Percentiles rank a stretch among this genome's conserved stretches.
Evolutionary conservation across 768 basidiomycete species (phyloP).

Genomic region (Tricholoma bakamatsutake): DNA sequence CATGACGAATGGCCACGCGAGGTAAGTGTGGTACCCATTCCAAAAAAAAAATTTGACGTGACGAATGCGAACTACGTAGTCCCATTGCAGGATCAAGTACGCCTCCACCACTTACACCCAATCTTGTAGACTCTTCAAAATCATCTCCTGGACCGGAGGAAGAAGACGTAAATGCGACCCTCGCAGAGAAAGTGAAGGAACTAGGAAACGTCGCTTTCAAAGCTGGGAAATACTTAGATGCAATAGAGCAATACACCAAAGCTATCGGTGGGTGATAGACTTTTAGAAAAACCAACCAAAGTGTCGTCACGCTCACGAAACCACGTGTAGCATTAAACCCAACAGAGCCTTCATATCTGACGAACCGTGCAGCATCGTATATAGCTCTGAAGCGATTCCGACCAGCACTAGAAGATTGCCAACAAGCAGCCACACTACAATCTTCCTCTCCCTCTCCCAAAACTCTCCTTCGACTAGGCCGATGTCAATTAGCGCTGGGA

Average conservation of each 20-base stretch:
- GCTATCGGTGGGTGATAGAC: conserved; percentile 50
- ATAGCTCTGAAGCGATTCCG: conserved; percentile 79
- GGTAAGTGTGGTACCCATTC: no score
- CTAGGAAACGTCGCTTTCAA: conserved; percentile 75
- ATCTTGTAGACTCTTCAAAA: no score
- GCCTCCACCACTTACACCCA: no score
- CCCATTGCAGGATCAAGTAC: no score
- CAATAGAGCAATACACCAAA: conserved; percentile 68
- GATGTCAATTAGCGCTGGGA: conserved; percentile 80
- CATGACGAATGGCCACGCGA: no score
- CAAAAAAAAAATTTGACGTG: no score
- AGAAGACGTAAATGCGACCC: conserved; percentile 34
- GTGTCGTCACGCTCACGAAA: not conserved
- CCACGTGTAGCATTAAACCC: conserved; percentile 47
- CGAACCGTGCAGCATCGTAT: conserved; percentile 82
- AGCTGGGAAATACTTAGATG: conserved; percentile 53
- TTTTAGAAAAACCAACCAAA: no score
- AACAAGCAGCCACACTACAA: conserved; percentile 65
- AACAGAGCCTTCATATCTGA: conserved; percentile 68
- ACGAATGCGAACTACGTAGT: no score
- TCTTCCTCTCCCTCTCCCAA: conserved; percentile 57
- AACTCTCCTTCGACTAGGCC: conserved; percentile 75
- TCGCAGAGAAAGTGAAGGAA: conserved; percentile 65
- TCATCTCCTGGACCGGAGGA: conserved; percentile 20
- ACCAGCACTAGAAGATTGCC: conserved; percentile 73